Evolutionary conservation across 768 basidiomycete species (phyloP), one percentile per base, ranked within the genome.

Genomic region (Fistulinella prunicolor): DNA sequence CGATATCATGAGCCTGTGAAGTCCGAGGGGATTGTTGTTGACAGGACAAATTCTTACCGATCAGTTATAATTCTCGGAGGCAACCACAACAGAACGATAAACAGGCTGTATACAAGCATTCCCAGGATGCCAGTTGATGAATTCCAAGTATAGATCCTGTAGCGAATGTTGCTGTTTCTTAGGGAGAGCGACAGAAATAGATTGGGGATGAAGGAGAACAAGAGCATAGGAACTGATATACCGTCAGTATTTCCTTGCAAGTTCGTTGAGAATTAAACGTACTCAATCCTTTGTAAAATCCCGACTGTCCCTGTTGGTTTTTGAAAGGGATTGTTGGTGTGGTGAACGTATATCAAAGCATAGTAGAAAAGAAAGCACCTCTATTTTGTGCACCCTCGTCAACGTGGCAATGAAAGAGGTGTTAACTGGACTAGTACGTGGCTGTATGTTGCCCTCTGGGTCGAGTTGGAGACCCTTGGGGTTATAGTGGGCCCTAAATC

Each of bases 401-500:
- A 89, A 63, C 89, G 92, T 92, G 16, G 73, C 80, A 55, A 89
- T 78, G 69, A 83, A 89, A 3, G 84, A 81, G 14, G 78, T 79
- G 46, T 92, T 76, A n/a, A 88, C 77, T 49, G 89, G 90, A 24
- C 83, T 85, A 5, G 86, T 84, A 57, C 89, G 81, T 0, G 87
- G 80, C 64, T 83, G 77, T 17, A 80, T 83, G 39, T 77, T 82
- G 26, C 85, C 88, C 60, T 89, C 88, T 24, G 76, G 70, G 64
- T 91, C 89, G 34, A 92, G 75, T 44, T 85, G 86, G 34, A 93
- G 80, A 29, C 85, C 87, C 65, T 86, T 87, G 3, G 90, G 90
- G 60, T 87, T 89, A 71, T 87, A 92, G 62, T 92, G 89, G 24
- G 86, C 87, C 66, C 90, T 76, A 63, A 87, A 82, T 38, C 89